Percentiles rank a stretch among this genome's conserved stretches.
phyloP scores from a whole-genome alignment of 2,329 filamentous ascomycete species.

The Pezicula radicicola region DNA sequence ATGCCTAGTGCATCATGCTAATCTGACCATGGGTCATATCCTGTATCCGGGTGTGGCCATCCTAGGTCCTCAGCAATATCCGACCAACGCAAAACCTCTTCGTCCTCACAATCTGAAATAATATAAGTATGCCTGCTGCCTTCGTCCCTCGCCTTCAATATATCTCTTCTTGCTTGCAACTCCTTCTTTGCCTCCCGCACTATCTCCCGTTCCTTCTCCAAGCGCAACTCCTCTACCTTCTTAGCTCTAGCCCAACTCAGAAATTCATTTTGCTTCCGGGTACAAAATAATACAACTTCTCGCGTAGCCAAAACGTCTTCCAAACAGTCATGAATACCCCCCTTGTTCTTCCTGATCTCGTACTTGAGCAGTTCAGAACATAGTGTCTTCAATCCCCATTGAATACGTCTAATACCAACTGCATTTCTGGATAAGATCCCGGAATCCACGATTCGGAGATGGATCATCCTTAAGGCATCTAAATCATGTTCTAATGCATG shows the following conservation, averaged over 20 bases:
- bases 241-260: constrained; percentile 29
- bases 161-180: background rate
- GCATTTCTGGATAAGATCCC: constrained; percentile 35
- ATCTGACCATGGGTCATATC: constrained; percentile 19
- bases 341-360: constrained; percentile 31
- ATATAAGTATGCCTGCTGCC: too few species aligned
- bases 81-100: constrained; percentile 11
- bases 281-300: constrained; percentile 43
- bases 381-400: constrained; percentile 35
- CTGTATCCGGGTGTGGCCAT: constrained; percentile 7
- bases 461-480: constrained; percentile 37
- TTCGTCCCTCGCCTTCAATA: too few species aligned
- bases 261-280: constrained; percentile 35
- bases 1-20: background rate
- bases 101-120: too few species aligned
- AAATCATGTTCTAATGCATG: constrained; percentile 45
- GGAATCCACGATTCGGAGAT: constrained; percentile 42
- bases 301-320: constrained; percentile 47
- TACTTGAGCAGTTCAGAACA: constrained; percentile 31
- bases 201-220: constrained; percentile 11
- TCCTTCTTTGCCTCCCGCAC: background rate
- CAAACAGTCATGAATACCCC: constrained; percentile 41
- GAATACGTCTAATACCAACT: constrained; percentile 16
- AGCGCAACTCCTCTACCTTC: constrained; percentile 11
- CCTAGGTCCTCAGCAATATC: constrained; percentile 19